Evolutionary conservation across 495 filamentous ascomycete genomes (phyloP).

Genomic region (Tetracladium setigerum): DNA sequence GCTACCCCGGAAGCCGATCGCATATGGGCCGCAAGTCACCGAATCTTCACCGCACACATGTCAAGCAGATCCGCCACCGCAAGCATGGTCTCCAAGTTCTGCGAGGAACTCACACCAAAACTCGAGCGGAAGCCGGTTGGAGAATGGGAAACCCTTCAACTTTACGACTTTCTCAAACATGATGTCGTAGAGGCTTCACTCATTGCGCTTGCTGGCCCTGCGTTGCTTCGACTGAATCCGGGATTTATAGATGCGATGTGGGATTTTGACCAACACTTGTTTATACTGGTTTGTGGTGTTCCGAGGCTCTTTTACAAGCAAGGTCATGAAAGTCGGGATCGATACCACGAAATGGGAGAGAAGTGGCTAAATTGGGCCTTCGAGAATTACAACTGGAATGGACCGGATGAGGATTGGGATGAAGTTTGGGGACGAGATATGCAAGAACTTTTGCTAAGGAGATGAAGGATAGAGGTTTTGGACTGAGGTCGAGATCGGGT

Average conservation of each 20-base stretch:
- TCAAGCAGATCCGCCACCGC: slow-evolving; percentile 1
- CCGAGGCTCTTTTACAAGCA: slow-evolving; percentile 2
- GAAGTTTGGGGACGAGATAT: slow-evolving; percentile 21
- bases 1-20: slow-evolving; percentile 6
- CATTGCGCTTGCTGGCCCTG: slow-evolving; percentile 3
- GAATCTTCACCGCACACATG: slow-evolving; percentile 14
- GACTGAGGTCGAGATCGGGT: not conserved
- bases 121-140: slow-evolving; percentile 5
- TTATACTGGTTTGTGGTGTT: not conserved
- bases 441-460: slow-evolving; percentile 16
- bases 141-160: slow-evolving; percentile 5
- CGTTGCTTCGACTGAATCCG: slow-evolving; percentile 16
- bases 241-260: slow-evolving; percentile 18
- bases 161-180: slow-evolving; percentile 13
- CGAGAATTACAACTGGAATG: slow-evolving; percentile 11
- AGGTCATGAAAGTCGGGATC: not conserved
- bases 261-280: slow-evolving; percentile 15
- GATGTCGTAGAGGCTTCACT: slow-evolving; percentile 14
- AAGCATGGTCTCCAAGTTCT: slow-evolving; percentile 11
- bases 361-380: not conserved
- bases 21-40: slow-evolving; percentile 17
- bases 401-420: slow-evolving; percentile 12
- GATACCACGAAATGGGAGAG: not conserved
- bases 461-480: slow-evolving; percentile 18
- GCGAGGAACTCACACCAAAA: slow-evolving; percentile 4